Base-by-base conservation (phyloP, 148 eudicot genomes). In the Persicaria tinctoria region DNA sequence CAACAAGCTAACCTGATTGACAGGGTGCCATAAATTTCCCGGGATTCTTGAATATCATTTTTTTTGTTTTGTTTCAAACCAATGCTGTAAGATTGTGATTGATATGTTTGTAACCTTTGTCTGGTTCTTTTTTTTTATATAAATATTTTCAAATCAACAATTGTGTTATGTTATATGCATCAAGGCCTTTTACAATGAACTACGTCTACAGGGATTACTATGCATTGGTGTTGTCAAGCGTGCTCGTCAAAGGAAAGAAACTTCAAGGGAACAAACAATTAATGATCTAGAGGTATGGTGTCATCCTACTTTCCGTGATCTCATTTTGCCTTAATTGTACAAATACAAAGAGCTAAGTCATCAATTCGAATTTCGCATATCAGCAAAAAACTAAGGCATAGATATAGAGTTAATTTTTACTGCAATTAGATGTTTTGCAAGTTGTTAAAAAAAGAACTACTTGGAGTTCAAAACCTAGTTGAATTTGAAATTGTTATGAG, bases 221-320 rank as follows among this genome's bases (percentile, higher is more conserved):
- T 95, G 98, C 84, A 86, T 95, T 80, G 98, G 98, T 18, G 60
- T 53, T 76, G 75, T 92, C 78, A 95, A 92, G 80, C 97, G 98
- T 79, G 85, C 89, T 82, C 96, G 91, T 69, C 89, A 86, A 82
- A 80, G 84, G 76, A 82, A 88, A 83, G 88, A 87, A 86, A 76
- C 75, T 60, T 79, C 97, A 50, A 83, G 87, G 80, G 89, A 80
- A 48, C 93, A 92, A 81, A 90, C 97, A 53, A 79, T 81, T 17
- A 87, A 78, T 79, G 97, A 92, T 87, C 85, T 95, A 47, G 85
- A 89, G 91, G 98, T 91, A 84, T 76, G 55, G 54, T 70, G 41
- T 72, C 18, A 44, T 70, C 20, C 5, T 12, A 45, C 2, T 70
- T 44, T 69, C 51, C 23, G 14, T 69, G 9, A 7, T 46, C 53